These are phyloP conservation scores for Entomortierella beljakovae DNA, from an alignment of 192 early-diverging fungal species.

Conservation along the genomic window DNA sequence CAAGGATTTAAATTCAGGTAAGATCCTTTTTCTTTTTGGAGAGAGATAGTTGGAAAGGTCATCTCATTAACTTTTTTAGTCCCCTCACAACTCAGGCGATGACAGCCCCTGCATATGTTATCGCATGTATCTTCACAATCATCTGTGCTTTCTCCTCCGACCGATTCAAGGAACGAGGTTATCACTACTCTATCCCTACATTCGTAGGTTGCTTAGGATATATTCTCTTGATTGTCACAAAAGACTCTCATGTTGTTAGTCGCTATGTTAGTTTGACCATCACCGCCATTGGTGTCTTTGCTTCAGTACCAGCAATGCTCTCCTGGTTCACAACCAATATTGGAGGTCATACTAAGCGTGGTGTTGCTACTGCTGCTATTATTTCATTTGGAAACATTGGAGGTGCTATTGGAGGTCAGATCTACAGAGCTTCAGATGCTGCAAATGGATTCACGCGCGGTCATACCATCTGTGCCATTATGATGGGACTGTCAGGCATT, in stretches of 20 bases:
- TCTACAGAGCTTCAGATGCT: constrained; percentile 73
- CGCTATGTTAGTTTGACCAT: constrained; percentile 56
- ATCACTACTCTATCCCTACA: constrained; percentile 53
- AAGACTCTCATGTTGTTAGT: constrained; percentile 26
- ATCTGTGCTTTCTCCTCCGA: constrained; percentile 30
- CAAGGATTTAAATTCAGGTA: constrained; percentile 70
- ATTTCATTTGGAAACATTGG: constrained; percentile 79
- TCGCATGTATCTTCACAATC: constrained; percentile 55
- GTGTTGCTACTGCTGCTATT: constrained; percentile 73
- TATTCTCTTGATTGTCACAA: constrained; percentile 55
- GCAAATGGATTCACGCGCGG: constrained; percentile 62
- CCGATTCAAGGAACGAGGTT: constrained; percentile 57
- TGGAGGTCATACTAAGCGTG: constrained; percentile 80
- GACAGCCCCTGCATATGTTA: constrained; percentile 64
- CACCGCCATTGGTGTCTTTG: constrained; percentile 58
- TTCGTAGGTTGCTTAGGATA: constrained; percentile 62
- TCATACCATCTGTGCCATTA: constrained; percentile 59
- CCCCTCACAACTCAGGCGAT: constrained; percentile 59
- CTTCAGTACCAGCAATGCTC: constrained; percentile 72
- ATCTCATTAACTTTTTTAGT: constrained; percentile 11
- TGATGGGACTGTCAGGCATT: constrained; percentile 62
- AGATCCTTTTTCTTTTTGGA: neutral
- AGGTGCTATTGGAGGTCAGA: constrained; percentile 79
- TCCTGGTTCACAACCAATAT: constrained; percentile 73
- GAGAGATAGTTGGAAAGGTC: neutral